phyloP scores from a whole-genome alignment of 2,329 filamentous ascomycete genomes.

The Colletotrichum echinochloae region DNA sequence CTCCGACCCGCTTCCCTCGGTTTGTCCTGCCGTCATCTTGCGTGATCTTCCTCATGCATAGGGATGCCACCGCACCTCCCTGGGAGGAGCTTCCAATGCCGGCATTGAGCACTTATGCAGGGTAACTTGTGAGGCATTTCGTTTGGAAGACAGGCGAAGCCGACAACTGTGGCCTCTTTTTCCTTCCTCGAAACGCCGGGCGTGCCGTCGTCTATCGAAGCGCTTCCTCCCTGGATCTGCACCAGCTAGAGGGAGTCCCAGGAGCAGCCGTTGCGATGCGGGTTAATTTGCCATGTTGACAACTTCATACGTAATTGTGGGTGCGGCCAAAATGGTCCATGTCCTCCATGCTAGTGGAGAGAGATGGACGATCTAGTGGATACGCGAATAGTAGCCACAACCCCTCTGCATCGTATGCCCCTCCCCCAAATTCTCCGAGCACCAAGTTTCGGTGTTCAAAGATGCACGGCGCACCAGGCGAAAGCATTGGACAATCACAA shows the following conservation, averaged over 20 bases:
- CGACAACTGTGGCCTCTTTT: slow-evolving; percentile 21
- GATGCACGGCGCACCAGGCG: not conserved
- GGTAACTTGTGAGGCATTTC: slow-evolving; percentile 8
- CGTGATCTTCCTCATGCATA: slow-evolving; percentile 8
- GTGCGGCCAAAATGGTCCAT: slow-evolving; percentile 14
- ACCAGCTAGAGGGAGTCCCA: slow-evolving; percentile 21
- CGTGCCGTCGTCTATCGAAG: slow-evolving; percentile 19
- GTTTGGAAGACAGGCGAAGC: slow-evolving; percentile 9
- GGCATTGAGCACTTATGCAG: slow-evolving; percentile 31
- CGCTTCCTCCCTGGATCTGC: slow-evolving; percentile 5
- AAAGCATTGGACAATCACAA: slow-evolving; percentile 3
- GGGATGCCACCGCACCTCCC: slow-evolving; percentile 8
- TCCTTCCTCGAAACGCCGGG: slow-evolving; percentile 23
- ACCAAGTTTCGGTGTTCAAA: not conserved
- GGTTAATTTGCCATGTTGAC: slow-evolving; percentile 19
- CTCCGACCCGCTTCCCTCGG: slow-evolving; percentile 12
- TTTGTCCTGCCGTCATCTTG: slow-evolving; percentile 14
- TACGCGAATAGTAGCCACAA: slow-evolving; percentile 25
- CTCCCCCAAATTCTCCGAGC: slow-evolving; percentile 26
- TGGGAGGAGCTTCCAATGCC: slow-evolving; percentile 19
- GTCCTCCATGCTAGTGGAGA: slow-evolving; percentile 32
- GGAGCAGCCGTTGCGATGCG: slow-evolving; percentile 21
- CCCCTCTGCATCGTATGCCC: slow-evolving; percentile 37
- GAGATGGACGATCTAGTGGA: slow-evolving; percentile 38
- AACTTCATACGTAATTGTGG: slow-evolving; percentile 21